phyloP scores from a whole-genome alignment of 495 filamentous ascomycete species.

The Penicillium roqueforti region DNA sequence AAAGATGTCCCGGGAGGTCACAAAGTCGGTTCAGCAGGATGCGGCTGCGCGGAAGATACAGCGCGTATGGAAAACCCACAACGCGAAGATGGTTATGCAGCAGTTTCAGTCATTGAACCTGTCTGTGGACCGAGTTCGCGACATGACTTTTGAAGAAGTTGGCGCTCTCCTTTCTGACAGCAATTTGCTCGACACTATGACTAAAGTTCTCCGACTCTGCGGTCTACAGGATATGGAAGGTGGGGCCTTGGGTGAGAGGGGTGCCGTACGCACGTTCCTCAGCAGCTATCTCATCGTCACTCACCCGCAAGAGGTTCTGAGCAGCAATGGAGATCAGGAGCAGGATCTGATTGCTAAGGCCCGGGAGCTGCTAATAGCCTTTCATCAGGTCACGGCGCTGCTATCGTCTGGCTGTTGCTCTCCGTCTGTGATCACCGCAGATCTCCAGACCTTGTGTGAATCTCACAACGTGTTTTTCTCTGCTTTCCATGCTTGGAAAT shows the following conservation, averaged over 20 bases:
- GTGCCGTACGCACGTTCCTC: slow-evolving; percentile 82
- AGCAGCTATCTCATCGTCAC: slow-evolving; percentile 91
- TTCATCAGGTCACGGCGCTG: slow-evolving; percentile 69
- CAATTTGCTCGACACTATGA: slow-evolving; percentile 63
- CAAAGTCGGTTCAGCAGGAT: slow-evolving; percentile 53
- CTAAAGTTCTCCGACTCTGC: slow-evolving; percentile 69
- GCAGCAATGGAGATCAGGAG: slow-evolving; percentile 78
- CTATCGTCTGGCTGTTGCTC: slow-evolving; percentile 52
- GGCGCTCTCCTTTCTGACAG: slow-evolving; percentile 72
- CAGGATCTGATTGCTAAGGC: slow-evolving; percentile 88
- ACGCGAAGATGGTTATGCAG: slow-evolving; percentile 55
- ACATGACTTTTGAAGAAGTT: slow-evolving; percentile 78
- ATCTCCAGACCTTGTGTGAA: slow-evolving; percentile 47
- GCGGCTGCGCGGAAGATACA: slow-evolving; percentile 72
- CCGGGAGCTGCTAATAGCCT: slow-evolving; percentile 73
- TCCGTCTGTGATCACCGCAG: slow-evolving; percentile 35
- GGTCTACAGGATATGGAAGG: slow-evolving; percentile 67
- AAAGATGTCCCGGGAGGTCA: slow-evolving; percentile 38
- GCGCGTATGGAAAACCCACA: slow-evolving; percentile 65
- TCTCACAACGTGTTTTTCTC: slow-evolving; percentile 80
- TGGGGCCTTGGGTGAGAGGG: slow-evolving; percentile 67
- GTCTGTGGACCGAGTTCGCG: slow-evolving; percentile 66
- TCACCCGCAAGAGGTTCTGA: slow-evolving; percentile 86
- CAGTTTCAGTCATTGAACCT: slow-evolving; percentile 67
- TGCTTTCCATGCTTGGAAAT: slow-evolving; percentile 93